Conservation (phyloP, 768 basidiomycete genomes). For the Mycena sanguinolenta region DNA sequence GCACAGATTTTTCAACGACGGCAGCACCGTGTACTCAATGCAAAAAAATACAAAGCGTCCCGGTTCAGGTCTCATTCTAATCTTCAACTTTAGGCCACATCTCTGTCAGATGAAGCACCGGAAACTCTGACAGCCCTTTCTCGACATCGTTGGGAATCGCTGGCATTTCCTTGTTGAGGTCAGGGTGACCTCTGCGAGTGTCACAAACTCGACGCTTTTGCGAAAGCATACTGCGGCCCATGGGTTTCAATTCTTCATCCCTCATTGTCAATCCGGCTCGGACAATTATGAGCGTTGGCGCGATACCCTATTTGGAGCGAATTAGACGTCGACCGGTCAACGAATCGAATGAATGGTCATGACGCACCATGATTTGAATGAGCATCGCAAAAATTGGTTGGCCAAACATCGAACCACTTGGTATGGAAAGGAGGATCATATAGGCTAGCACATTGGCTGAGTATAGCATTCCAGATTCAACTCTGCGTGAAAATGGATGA, state of each 20-base stretch:
- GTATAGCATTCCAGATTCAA: constrained; percentile 5
- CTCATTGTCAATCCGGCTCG: constrained; percentile 45
- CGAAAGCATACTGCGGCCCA: not conserved
- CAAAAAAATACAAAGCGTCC: too few species aligned
- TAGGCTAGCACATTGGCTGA: not conserved
- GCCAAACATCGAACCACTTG: not conserved
- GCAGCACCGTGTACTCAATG: too few species aligned
- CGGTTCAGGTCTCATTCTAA: too few species aligned
- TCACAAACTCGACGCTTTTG: not conserved
- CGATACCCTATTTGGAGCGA: constrained; percentile 48
- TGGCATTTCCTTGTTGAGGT: too few species aligned
- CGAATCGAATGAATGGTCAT: not conserved
- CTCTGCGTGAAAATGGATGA: not conserved
- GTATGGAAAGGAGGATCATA: not conserved
- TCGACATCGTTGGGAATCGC: not conserved
- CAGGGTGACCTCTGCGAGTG: too few species aligned
- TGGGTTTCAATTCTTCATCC: not conserved
- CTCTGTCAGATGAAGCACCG: too few species aligned
- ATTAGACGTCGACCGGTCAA: not conserved
- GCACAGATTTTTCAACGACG: too few species aligned
- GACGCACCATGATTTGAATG: constrained; percentile 41
- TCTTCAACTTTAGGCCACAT: too few species aligned
- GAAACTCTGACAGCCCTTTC: not conserved
- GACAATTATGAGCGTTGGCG: constrained; percentile 49
- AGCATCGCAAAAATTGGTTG: not conserved